A percentile compares a stretch with the other conserved stretches of the same genome.
These are phyloP conservation scores for Apiotrichum akiyoshidainum DNA, from an alignment of 1,284 basidiomycete species.

Conservation along the genomic window DNA sequence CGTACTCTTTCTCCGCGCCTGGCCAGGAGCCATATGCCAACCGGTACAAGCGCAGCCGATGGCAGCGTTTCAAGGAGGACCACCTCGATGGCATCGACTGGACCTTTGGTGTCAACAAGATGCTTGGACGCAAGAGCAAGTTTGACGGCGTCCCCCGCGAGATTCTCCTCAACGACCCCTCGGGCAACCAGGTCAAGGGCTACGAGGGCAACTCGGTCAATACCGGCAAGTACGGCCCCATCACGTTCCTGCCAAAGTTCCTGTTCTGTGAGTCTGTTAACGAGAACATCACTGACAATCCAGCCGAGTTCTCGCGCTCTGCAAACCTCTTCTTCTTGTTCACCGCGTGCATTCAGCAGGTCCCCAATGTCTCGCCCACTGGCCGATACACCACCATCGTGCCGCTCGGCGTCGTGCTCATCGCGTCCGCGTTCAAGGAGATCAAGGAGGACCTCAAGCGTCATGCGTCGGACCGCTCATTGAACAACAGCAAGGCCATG, in stretches of 20 bases:
- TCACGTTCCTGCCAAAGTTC: conserved; percentile 91
- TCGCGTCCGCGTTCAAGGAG: conserved; percentile 97
- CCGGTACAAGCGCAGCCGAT: conserved; percentile 27
- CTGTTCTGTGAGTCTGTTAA: conserved; percentile 64
- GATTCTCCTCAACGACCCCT: conserved; percentile 68
- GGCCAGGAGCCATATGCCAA: conserved; percentile 29
- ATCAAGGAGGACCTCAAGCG: conserved; percentile 96
- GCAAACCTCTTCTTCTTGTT: conserved; percentile 99
- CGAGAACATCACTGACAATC: background rate
- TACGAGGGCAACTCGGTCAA: conserved; percentile 82
- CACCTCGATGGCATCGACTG: conserved; percentile 47
- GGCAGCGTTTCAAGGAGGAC: conserved; percentile 41
- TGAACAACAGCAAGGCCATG: conserved; percentile 79
- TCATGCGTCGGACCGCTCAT: conserved; percentile 87
- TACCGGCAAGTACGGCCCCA: conserved; percentile 91
- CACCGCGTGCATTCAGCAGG: conserved; percentile 96
- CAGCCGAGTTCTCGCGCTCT: conserved; percentile 66
- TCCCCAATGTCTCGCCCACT: conserved; percentile 95
- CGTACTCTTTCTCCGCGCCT: conserved; percentile 42
- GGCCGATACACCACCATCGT: conserved; percentile 93
- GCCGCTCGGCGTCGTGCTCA: conserved; percentile 81
- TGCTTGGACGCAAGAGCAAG: conserved; percentile 43
- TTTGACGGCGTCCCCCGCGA: conserved; percentile 49
- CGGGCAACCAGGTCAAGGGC: conserved; percentile 56
- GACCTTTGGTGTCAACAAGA: conserved; percentile 43